Base-by-base conservation (phyloP, 192 early-diverging fungal species). In the Chytriomyces confervae region DNA sequence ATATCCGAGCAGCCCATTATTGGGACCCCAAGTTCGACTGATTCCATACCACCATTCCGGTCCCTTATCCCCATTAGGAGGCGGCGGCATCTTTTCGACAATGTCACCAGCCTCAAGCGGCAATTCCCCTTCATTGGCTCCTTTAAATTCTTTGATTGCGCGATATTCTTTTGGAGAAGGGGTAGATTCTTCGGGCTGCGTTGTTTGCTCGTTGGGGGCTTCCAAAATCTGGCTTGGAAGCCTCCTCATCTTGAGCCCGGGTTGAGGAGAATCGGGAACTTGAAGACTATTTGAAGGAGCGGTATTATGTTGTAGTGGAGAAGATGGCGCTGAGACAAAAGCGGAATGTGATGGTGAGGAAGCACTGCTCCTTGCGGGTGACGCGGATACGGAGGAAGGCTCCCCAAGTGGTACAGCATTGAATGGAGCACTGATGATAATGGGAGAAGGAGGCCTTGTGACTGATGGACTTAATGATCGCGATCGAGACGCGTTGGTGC, bases 41-140 rank as follows among this genome's bases (percentile, higher is more conserved):
- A 77, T 84, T 46, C 88, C 88, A 49, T 82, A 79, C 64, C 66
- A 75, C 79, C 84, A 84, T 83, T 82, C 84, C 68, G 81, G 81
- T 51, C 78, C 80, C 10, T 82, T 72, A 44, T 79, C 79, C 36
- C 3, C 36, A 6, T 62, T 50, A 5, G 79, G 77, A 1, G 84
- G 85, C 5, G 64, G 69, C 13, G 66, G 46, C 27, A 82, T 80
- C 13, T 86, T 50, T 60, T 89, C 88, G 23, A 89, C 69, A 3
- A 85, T 49, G 50, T 86, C 85, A 0, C 83, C 85, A 24, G 83
- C 75, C 27, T 88, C 74, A 7, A 76, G 36, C 8, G 24, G 18
- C 48, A 76, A 45, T 43, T 76, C 74, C 3, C 46, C 61, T 11
- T 5, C 62, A 11, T 66, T 64, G n/a, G 50, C 66, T 23, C 51